Percentiles rank a stretch among this genome's conserved stretches.
These are phyloP conservation scores for Macrotyloma uniflorum DNA, from an alignment of 306 rosid genomes.

Conservation along the genomic window DNA sequence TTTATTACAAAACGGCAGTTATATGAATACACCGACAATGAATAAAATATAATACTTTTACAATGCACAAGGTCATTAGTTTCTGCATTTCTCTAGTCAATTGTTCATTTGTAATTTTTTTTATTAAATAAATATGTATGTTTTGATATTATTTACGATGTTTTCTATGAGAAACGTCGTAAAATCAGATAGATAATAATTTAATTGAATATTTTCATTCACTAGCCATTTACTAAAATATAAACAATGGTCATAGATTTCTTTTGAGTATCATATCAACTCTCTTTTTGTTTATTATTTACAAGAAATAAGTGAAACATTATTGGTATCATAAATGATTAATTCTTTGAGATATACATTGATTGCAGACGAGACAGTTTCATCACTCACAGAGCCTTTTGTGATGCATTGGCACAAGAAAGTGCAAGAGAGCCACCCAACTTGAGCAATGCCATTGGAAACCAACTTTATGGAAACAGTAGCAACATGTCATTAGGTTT, in stretches of 20 bases:
- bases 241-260: too few relatives aligned
- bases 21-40: not conserved
- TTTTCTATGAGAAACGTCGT: not conserved
- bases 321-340: too few relatives aligned
- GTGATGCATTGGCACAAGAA: conserved; percentile 52
- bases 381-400: conserved; percentile 56
- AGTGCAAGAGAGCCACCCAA: conserved; percentile 56
- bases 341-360: too few relatives aligned
- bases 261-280: too few relatives aligned
- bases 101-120: too few relatives aligned
- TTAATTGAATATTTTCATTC: not conserved
- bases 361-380: conserved; percentile 53
- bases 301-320: too few relatives aligned
- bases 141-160: not conserved
- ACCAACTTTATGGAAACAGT: conserved; percentile 51
- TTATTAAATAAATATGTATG: not conserved
- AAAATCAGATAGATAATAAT: not conserved
- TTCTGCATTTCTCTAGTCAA: not conserved
- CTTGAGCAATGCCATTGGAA: conserved; percentile 47
- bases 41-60: not conserved
- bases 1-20: not conserved
- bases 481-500: conserved; percentile 46
- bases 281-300: too few relatives aligned
- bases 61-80: not conserved
- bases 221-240: not conserved